Evolutionary conservation across 2,329 filamentous ascomycete species (phyloP), one percentile per base, ranked within the genome.

Genomic region (Neofusicoccum sp.): DNA sequence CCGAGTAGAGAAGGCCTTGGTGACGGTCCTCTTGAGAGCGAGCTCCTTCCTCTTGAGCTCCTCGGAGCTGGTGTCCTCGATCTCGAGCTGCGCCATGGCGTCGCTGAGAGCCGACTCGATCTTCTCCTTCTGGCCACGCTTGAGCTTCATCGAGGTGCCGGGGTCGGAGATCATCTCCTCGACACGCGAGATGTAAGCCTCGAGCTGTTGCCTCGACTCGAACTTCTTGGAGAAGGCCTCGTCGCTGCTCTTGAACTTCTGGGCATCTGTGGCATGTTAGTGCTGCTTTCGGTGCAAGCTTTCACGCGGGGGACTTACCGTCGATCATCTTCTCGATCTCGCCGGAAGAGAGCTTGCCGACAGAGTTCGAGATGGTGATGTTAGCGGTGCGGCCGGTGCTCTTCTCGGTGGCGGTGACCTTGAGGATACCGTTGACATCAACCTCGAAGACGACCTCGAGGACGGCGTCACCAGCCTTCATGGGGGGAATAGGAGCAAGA

Each of bases 31-130:
- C 92, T 98, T 99, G 69, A 99, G 87, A 66, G 93, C 93, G 70
- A 99, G 85, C 87, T 99, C 95, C 89, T 97, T 96, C 92, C 98
- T 98, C 92, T 96, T 98, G 73, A 99, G 85, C 78, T 99, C 95
- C 73, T 99, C 96, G 66, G 93, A 91, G 67, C 84, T 82, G 64
- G 92, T 91, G 72, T 99, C 96, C 81, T 94, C 91, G 76, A 99
- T 84, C 88, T 99, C 95, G 68, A 99, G 91, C 83, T 96, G 90
- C 69, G 88, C 91, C 95, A 99, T 98, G 73, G 95, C 95, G 74
- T 99, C 95, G 80, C 90, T 94, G 73, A 99, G 91, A 71, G 93
- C 91, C 77, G 90, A 89, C 88, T 99, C 95, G 71, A 99, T 97
- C 90, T 97, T 98, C 83, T 97, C 93, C 90, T 97, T 97, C 87